phyloP scores from a whole-genome alignment of 805 yeast genomes.

The Candida tibetensis region DNA sequence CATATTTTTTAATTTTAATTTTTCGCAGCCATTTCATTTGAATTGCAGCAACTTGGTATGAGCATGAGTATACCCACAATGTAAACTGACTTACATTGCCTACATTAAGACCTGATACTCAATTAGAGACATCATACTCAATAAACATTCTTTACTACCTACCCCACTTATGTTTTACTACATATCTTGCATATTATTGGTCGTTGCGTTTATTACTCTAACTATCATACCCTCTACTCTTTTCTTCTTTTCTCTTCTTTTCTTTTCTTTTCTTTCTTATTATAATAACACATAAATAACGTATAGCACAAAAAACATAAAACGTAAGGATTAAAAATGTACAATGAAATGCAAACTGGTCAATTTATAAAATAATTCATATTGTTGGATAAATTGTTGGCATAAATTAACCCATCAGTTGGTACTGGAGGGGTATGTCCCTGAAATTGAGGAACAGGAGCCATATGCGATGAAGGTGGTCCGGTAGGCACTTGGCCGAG shows the following conservation, averaged over 20 bases:
- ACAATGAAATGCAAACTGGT: background rate
- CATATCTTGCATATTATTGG: too few relatives aligned
- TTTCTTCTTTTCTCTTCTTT: background rate
- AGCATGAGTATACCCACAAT: background rate
- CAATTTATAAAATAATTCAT: background rate
- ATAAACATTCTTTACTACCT: too few relatives aligned
- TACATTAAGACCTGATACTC: too few relatives aligned
- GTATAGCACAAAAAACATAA: background rate
- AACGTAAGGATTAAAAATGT: background rate
- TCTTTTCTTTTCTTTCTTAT: background rate
- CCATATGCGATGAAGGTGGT: background rate
- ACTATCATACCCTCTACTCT: background rate
- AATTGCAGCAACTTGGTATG: conserved; percentile 2
- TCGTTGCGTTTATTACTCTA: background rate
- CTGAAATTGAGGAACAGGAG: background rate
- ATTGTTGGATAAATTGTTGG: background rate
- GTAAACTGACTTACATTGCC: too few relatives aligned
- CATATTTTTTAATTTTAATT: conserved; percentile 18
- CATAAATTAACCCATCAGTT: background rate
- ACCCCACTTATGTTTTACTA: too few relatives aligned
- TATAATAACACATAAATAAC: background rate
- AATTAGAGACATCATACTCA: too few relatives aligned
- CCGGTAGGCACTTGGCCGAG: background rate
- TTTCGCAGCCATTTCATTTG: conserved; percentile 2
- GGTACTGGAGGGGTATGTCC: background rate